Evolutionary conservation across 1,284 basidiomycete species (phyloP).

Genomic region (Cryptococcus sp.): DNA sequence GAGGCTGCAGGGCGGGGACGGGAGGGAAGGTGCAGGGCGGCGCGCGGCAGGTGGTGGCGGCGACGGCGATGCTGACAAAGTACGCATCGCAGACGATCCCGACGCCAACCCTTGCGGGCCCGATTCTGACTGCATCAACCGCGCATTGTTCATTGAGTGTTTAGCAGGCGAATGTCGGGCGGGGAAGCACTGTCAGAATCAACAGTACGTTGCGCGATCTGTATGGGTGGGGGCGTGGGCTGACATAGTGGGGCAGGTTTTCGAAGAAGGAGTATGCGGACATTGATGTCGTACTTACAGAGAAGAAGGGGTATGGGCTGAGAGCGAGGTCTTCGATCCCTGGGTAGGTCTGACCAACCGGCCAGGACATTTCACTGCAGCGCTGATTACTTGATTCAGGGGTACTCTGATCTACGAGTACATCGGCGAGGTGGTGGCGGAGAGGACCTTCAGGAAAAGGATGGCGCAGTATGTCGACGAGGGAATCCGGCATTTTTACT

Average conservation of each 20-base stretch:
- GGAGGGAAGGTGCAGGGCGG: conserved; percentile 4
- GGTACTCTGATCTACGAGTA: conserved; percentile 97
- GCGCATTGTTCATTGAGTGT: conserved; percentile 96
- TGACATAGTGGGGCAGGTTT: conserved; percentile 60
- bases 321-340: conserved; percentile 68
- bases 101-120: conserved; percentile 76
- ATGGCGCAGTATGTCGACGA: conserved; percentile 93
- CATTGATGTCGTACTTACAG: conserved; percentile 88
- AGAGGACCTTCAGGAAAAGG: conserved; percentile 80
- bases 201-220: conserved; percentile 62
- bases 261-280: conserved; percentile 78
- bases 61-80: conserved; percentile 10
- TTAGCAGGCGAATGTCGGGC: conserved; percentile 82
- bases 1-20: conserved; percentile 4
- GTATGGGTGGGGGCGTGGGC: not conserved
- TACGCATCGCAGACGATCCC: conserved; percentile 50
- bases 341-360: conserved; percentile 57
- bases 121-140: conserved; percentile 91
- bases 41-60: not conserved
- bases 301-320: conserved; percentile 93
- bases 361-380: not conserved
- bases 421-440: conserved; percentile 91
- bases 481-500: conserved; percentile 96
- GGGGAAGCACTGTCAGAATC: conserved; percentile 79
- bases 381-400: conserved; percentile 51